Base-by-base conservation (phyloP, 352 stramenopile species). In the Pythium rishiriense region DNA sequence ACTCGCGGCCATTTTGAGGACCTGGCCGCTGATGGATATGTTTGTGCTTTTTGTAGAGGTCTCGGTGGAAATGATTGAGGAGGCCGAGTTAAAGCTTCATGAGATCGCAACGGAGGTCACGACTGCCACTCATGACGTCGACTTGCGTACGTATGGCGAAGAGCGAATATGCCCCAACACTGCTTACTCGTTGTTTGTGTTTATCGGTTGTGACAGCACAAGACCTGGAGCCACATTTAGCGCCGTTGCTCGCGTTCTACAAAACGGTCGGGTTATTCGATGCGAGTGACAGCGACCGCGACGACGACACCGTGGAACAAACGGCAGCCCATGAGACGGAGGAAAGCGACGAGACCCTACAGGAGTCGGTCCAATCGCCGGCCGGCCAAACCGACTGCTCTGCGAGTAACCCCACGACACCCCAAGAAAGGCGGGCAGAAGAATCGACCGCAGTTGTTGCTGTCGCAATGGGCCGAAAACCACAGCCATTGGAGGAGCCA, bases 321-420 rank as follows among this genome's bases (percentile, higher is more conserved):
- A n/a, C n/a, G 9, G 21, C 1, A 47, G 41, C n/a, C 19, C 7
- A 26, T 24, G 48, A 35, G 33, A 29, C 42, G 5, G 41, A 26
- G 4, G 39, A 26, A 19, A 17, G 3, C 8, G 6, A 17, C 12
- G 43, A 4, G 1, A n/a, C 50, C 14, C 59, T 21, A 11, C 31
- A 37, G 21, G 50, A 46, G 5, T 53, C 54, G 1, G 26, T 49
- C 39, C 53, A 47, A 5, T 69, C 62, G 0, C 54, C 46, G 12
- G 51, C 46, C n/a, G 64, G 58, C n/a, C 58, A 65, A 5, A 68
- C 60, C 0, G 65, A 72, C 17, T 53, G 45, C 7, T 72, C 58
- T 4, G 35, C 42, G 6, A 66, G 56, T 21, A 53, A 70, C 25
- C 46, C 59, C 17, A 25, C 47, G 14, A 72, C 58, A 6, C 58